A percentile compares a stretch with the other conserved stretches of the same genome.
Conservation (phyloP, 768 basidiomycete species). For the Tricholoma sp. region DNA sequence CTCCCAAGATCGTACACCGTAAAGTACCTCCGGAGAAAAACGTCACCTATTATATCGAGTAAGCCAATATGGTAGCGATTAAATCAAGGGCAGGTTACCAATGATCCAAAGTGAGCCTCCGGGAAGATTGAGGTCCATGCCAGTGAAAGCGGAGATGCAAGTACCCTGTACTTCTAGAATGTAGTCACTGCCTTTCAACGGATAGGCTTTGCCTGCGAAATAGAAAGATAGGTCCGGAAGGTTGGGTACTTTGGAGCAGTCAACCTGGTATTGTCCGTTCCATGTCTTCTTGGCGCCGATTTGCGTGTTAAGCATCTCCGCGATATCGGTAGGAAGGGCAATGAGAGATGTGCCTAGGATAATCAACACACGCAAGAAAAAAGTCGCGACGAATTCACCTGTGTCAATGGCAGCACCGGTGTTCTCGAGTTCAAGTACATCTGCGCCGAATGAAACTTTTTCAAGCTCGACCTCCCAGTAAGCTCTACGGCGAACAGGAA, state of each 20-base stretch:
- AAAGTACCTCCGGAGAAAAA: constrained; percentile 87
- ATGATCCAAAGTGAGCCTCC: constrained; percentile 85
- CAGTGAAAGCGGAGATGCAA: constrained; percentile 92
- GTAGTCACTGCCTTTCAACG: constrained; percentile 82
- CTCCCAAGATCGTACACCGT: constrained; percentile 83
- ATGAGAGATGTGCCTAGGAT: constrained; percentile 93
- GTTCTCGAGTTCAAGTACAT: constrained; percentile 84
- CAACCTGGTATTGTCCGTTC: constrained; percentile 94
- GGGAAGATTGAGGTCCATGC: constrained; percentile 83
- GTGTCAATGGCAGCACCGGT: constrained; percentile 94
- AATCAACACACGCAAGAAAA: constrained; percentile 26
- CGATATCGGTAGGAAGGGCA: constrained; percentile 87
- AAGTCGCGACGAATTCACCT: constrained; percentile 34
- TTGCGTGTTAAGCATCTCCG: constrained; percentile 94
- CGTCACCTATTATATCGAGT: constrained; percentile 50
- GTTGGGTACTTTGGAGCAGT: constrained; percentile 77
- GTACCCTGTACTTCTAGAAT: constrained; percentile 86
- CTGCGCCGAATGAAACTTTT: constrained; percentile 79
- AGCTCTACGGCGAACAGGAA: constrained; percentile 89
- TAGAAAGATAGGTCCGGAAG: constrained; percentile 83
- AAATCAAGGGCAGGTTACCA: constrained; percentile 40
- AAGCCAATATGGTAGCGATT: background rate
- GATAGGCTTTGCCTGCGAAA: constrained; percentile 77
- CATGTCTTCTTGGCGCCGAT: constrained; percentile 93
- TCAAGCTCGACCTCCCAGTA: constrained; percentile 98